These are phyloP conservation scores for Suhomyces canberraensis DNA, from an alignment of 805 yeast species.

Conservation along the genomic window DNA sequence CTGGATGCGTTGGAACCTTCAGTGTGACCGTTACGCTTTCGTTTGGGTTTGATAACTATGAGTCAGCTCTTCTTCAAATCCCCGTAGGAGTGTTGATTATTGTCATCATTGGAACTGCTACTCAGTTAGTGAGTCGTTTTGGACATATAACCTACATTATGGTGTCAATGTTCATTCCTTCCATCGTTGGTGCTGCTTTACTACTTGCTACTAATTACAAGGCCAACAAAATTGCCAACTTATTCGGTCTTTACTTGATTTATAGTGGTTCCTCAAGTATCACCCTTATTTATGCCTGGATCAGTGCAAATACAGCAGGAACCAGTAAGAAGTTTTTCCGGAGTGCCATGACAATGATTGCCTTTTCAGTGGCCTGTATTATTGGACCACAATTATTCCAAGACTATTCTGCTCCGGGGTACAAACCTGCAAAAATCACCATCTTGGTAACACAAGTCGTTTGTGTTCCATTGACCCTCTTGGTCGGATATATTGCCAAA, in stretches of 20 bases:
- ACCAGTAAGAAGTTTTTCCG: conserved; percentile 67
- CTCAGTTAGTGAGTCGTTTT: conserved; percentile 26
- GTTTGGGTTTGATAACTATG: conserved; percentile 45
- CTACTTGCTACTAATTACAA: conserved; percentile 30
- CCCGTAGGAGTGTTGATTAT: conserved; percentile 41
- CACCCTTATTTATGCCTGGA: conserved; percentile 60
- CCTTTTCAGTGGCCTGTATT: conserved; percentile 64
- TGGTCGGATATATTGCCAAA: conserved; percentile 42
- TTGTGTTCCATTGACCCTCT: conserved; percentile 40
- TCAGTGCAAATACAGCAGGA: conserved; percentile 65
- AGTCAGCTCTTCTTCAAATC: conserved; percentile 50
- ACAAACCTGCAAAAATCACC: conserved; percentile 57
- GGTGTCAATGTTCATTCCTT: conserved; percentile 30
- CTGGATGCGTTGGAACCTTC: conserved; percentile 53
- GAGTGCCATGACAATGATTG: conserved; percentile 57
- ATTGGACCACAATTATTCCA: conserved; percentile 69
- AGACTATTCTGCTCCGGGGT: conserved; percentile 48
- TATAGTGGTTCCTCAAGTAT: conserved; percentile 58
- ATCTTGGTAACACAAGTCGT: conserved; percentile 49
- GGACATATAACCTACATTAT: conserved; percentile 25
- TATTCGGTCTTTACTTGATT: conserved; percentile 47
- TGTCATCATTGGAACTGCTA: conserved; percentile 28
- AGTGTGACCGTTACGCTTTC: conserved; percentile 51
- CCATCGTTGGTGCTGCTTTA: conserved; percentile 39
- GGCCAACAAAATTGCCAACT: conserved; percentile 39